phyloP scores from a whole-genome alignment of 2,329 filamentous ascomycete genomes.

The Alternaria burnsii region DNA sequence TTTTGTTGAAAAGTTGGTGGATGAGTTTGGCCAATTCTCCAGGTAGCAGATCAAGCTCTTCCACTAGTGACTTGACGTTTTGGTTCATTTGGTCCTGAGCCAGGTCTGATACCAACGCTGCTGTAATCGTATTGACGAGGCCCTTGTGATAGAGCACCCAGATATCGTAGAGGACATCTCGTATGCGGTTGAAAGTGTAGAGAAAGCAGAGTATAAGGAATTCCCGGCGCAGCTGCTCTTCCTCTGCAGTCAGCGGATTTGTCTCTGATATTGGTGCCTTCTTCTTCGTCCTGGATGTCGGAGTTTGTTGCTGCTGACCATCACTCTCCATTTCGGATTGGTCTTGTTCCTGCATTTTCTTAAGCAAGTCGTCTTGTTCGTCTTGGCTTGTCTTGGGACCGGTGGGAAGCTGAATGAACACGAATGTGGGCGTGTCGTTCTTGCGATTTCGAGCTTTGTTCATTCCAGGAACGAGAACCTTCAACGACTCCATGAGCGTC shows the following conservation, averaged over 20 bases:
- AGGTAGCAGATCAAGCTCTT: constrained; percentile 12
- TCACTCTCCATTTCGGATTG: background rate
- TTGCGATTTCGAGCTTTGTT: constrained; percentile 1
- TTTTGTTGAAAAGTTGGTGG: constrained; percentile 7
- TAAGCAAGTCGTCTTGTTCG: background rate
- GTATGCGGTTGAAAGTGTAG: constrained; percentile 23
- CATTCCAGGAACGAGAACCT: constrained; percentile 3
- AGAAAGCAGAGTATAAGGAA: constrained; percentile 29
- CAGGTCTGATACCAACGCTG: constrained; percentile 26
- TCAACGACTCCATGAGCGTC: constrained; percentile 8
- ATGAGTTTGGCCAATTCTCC: constrained; percentile 6
- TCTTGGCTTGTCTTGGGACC: background rate
- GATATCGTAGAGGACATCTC: constrained; percentile 14
- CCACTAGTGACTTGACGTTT: constrained; percentile 14
- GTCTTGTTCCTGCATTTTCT: background rate
- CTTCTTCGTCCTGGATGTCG: background rate
- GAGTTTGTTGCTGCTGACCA: background rate
- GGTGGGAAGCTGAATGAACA: background rate
- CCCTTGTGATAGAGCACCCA: constrained; percentile 21
- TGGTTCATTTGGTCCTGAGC: constrained; percentile 22
- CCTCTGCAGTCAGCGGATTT: constrained; percentile 11
- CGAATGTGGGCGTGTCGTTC: background rate
- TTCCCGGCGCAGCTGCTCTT: constrained; percentile 18
- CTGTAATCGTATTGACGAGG: constrained; percentile 17
- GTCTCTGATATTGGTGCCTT: background rate